Percentiles rank a stretch among this genome's conserved stretches.
These are phyloP conservation scores for Skeletonema potamos DNA, from an alignment of 108 stramenopile genomes.

Conservation along the genomic window DNA sequence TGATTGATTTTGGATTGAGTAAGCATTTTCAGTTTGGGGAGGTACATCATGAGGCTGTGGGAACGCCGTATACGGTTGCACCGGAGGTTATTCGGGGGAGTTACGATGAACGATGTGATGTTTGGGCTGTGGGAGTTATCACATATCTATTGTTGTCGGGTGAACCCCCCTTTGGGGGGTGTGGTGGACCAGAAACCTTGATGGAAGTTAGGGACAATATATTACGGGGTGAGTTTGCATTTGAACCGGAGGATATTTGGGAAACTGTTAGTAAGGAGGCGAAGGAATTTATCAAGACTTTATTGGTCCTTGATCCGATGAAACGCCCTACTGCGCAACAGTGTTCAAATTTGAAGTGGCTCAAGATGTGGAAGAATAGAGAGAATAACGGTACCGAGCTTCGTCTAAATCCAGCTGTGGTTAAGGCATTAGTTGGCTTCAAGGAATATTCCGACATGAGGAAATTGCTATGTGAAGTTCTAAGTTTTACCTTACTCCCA, in stretches of 20 bases:
- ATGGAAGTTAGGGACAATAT: constrained; percentile 83
- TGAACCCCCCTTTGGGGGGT: constrained; percentile 87
- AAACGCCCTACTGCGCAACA: constrained; percentile 83
- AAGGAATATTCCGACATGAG: constrained; percentile 89
- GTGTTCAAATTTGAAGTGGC: constrained; percentile 86
- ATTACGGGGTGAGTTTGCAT: constrained; percentile 56
- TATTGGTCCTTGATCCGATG: constrained; percentile 87
- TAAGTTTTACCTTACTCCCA: constrained; percentile 87
- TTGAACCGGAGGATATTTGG: constrained; percentile 83
- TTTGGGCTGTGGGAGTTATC: constrained; percentile 90
- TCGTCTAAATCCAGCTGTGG: constrained; percentile 74
- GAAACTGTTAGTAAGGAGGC: constrained; percentile 71
- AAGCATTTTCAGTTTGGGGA: constrained; percentile 89
- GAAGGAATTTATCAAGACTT: constrained; percentile 78
- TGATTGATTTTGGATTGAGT: constrained; percentile 97
- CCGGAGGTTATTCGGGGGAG: constrained; percentile 85
- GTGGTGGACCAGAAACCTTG: constrained; percentile 80
- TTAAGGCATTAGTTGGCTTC: constrained; percentile 79
- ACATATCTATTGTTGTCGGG: constrained; percentile 66
- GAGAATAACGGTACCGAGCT: constrained; percentile 44
- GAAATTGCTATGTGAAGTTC: constrained; percentile 84
- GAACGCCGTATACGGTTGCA: constrained; percentile 88
- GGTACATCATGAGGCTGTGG: constrained; percentile 84
- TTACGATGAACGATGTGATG: constrained; percentile 88
- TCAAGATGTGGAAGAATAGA: constrained; percentile 70